Evolutionary conservation across 2,329 filamentous ascomycete species (phyloP).

Genomic region (Biscogniauxia mediterranea): DNA sequence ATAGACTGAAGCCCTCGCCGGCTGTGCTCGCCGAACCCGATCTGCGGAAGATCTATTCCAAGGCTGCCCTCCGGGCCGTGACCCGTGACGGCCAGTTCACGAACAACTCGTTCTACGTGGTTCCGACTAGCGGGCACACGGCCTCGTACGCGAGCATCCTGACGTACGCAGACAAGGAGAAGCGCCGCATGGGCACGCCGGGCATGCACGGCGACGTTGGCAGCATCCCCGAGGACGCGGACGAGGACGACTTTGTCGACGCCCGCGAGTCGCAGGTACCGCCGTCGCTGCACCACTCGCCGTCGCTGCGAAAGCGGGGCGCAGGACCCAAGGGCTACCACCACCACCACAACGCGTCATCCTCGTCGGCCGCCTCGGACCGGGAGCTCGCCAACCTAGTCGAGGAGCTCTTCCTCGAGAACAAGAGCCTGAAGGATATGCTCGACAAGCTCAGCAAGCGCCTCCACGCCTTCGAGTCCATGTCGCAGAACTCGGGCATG

Average conservation of each 20-base stretch:
- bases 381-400: slow-evolving; percentile 62
- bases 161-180: slow-evolving; percentile 65
- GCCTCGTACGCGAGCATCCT: slow-evolving; percentile 92
- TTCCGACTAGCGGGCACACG: slow-evolving; percentile 86
- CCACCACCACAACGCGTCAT: too few species aligned
- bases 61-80: slow-evolving; percentile 77
- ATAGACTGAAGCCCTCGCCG: slow-evolving; percentile 34
- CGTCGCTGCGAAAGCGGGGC: slow-evolving; percentile 40
- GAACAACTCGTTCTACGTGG: slow-evolving; percentile 87
- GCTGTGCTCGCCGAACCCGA: slow-evolving; percentile 61
- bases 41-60: slow-evolving; percentile 79
- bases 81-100: slow-evolving; percentile 64
- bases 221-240: slow-evolving; percentile 53
- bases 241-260: slow-evolving; percentile 87
- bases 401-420: slow-evolving; percentile 88
- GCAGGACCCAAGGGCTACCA: slow-evolving; percentile 29
- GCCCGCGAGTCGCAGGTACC: slow-evolving; percentile 65
- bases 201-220: slow-evolving; percentile 36
- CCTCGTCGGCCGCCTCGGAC: slow-evolving; percentile 32
- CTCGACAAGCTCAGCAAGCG: slow-evolving; percentile 84
- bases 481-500: slow-evolving; percentile 82
- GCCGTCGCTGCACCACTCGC: slow-evolving; percentile 33
- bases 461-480: slow-evolving; percentile 90
- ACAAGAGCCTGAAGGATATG: slow-evolving; percentile 78
- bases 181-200: slow-evolving; percentile 55